Evolutionary conservation across 371 early-diverging fungal species (phyloP).

Genomic region (Thermomucor indicae-seudaticae): DNA sequence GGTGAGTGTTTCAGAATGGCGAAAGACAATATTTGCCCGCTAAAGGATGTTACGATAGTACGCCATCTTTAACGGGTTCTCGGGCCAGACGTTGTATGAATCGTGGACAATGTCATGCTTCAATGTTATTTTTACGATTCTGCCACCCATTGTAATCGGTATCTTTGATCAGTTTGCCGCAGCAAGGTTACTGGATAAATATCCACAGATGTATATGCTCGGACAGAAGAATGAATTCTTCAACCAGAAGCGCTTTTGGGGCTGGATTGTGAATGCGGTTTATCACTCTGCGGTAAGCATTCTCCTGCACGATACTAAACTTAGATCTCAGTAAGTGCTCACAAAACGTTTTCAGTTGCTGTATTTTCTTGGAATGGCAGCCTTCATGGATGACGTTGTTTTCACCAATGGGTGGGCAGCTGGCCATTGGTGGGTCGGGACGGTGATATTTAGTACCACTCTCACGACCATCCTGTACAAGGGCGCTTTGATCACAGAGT

Average conservation of each 20-base stretch:
- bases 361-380: conserved; percentile 56
- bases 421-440: conserved; percentile 79
- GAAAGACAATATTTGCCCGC: not conserved
- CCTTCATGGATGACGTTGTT: conserved; percentile 57
- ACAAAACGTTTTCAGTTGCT: conserved; percentile 32
- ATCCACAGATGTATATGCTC: conserved; percentile 94
- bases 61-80: conserved; percentile 85
- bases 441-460: conserved; percentile 73
- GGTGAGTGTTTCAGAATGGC: conserved; percentile 33
- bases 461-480: conserved; percentile 78
- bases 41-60: conserved; percentile 34
- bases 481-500: conserved; percentile 80
- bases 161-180: conserved; percentile 91
- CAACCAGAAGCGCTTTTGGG: conserved; percentile 91
- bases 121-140: conserved; percentile 85
- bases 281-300: conserved; percentile 71
- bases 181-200: conserved; percentile 89
- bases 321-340: too few relatives aligned
- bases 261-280: conserved; percentile 92
- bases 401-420: conserved; percentile 59
- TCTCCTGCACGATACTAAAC: not conserved
- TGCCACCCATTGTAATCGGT: conserved; percentile 89
- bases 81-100: conserved; percentile 91
- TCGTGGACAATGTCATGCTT: conserved; percentile 91
- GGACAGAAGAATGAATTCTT: conserved; percentile 90